phyloP scores from a whole-genome alignment of 2,329 filamentous ascomycete species.

The Grosmannia serpens region DNA sequence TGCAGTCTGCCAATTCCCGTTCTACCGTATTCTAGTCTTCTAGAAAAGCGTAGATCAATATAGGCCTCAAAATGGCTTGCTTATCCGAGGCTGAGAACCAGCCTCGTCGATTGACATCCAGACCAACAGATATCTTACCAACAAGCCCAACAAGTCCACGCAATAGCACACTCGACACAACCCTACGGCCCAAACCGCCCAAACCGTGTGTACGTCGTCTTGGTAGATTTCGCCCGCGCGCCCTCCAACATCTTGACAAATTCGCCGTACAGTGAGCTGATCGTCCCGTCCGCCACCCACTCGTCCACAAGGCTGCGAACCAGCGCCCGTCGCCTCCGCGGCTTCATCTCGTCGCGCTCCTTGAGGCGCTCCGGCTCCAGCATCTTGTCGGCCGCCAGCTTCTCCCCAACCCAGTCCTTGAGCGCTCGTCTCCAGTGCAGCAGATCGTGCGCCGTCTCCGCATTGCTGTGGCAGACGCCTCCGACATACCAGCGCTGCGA shows the following conservation, averaged over 20 bases:
- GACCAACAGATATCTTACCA: not conserved
- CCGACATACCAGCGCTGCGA: conserved; percentile 30
- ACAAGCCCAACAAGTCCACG: not conserved
- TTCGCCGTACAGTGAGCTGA: conserved; percentile 50
- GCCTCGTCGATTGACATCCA: no score
- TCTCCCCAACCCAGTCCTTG: conserved; percentile 58
- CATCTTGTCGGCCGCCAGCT: conserved; percentile 46
- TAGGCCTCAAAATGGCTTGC: no score
- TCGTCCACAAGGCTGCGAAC: conserved; percentile 52
- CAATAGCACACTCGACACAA: not conserved
- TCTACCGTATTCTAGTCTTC: no score
- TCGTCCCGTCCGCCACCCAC: conserved; percentile 49
- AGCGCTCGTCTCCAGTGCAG: conserved; percentile 67
- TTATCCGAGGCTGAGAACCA: no score
- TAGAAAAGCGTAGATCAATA: no score
- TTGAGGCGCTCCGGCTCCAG: conserved; percentile 45
- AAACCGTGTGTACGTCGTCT: conserved; percentile 8
- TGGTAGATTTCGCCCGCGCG: conserved; percentile 34
- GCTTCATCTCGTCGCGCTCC: conserved; percentile 48
- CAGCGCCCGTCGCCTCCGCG: conserved; percentile 44
- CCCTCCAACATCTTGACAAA: conserved; percentile 53
- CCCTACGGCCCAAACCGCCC: conserved; percentile 6
- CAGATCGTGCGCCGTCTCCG: conserved; percentile 58
- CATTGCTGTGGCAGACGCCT: conserved; percentile 33
- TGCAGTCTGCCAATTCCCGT: no score